Conservation (phyloP, 352 stramenopile genomes). For the Pythium aphanidermatum region DNA sequence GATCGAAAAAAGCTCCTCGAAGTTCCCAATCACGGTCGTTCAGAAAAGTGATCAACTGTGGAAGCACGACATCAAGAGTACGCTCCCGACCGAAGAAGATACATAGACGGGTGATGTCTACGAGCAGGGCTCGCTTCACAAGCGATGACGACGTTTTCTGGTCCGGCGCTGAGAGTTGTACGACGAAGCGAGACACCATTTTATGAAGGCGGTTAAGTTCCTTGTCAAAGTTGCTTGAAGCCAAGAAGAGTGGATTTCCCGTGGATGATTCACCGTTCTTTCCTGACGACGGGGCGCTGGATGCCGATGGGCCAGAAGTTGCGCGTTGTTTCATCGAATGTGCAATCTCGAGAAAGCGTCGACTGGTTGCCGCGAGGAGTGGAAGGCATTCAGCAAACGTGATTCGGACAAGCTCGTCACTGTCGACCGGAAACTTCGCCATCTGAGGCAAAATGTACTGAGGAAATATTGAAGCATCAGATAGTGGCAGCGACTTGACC, state of each 20-base stretch:
- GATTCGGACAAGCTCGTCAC: slow-evolving; percentile 90
- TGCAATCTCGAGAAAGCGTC: slow-evolving; percentile 92
- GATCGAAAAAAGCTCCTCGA: slow-evolving; percentile 87
- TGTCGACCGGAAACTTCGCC: slow-evolving; percentile 31
- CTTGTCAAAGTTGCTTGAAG: slow-evolving; percentile 89
- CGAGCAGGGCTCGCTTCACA: slow-evolving; percentile 92
- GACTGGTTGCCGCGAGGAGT: slow-evolving; percentile 88
- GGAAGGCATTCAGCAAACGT: slow-evolving; percentile 94
- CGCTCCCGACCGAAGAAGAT: slow-evolving; percentile 96
- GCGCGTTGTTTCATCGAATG: slow-evolving; percentile 81
- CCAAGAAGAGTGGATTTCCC: slow-evolving; percentile 37
- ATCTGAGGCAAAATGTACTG: slow-evolving; percentile 92
- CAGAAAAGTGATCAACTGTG: slow-evolving; percentile 96
- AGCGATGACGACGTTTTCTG: slow-evolving; percentile 89
- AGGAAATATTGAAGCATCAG: slow-evolving; percentile 95
- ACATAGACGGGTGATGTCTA: slow-evolving; percentile 93
- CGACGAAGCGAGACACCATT: slow-evolving; percentile 92
- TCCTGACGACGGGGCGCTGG: slow-evolving; percentile 16
- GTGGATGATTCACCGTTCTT: slow-evolving; percentile 20
- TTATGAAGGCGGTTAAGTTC: slow-evolving; percentile 91
- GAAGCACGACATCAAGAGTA: slow-evolving; percentile 93
- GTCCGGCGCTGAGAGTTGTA: slow-evolving; percentile 89
- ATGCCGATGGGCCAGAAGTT: slow-evolving; percentile 22
- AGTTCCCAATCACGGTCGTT: slow-evolving; percentile 94
- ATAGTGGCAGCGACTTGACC: slow-evolving; percentile 91